Base-by-base conservation (phyloP, 2,329 filamentous ascomycete species). In the Alternaria consortialis region DNA sequence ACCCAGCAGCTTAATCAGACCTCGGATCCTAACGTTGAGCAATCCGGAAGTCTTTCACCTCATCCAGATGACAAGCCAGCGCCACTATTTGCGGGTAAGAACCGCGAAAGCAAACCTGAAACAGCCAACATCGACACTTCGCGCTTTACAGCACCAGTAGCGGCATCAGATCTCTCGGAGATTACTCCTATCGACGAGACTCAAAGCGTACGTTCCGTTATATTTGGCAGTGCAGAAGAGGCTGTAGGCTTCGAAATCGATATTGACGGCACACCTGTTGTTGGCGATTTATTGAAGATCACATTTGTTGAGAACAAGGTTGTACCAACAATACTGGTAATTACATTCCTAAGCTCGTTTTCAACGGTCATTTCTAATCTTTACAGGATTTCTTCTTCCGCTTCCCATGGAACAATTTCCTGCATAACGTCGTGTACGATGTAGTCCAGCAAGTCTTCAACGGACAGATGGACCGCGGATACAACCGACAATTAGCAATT, bases 361-460 rank as follows among this genome's bases (percentile, higher is more conserved):
- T 25, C 20, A 40, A 25, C 23, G 2, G n/a, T 11, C 5, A 3
- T 7, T 32, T 37, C 56, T 70, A 27, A 32, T 31, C 8, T 25
- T 4, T n/a, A 1, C 66, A 96, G 93, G 92, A 93, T 58, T 98
- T 98, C 83, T 99, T 99, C 82, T 99, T 99, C 83, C 89, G 91
- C 61, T 99, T 98, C 74, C 94, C 95, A 1, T 99, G 95, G 95
- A 99, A 99, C 80, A 99, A 99, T 79, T 99, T 99, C 76, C 86
- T 99, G 44, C 95, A 99, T 81, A 99, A 99, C 74, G 95, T 99
- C 43, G 95, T 99, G 48, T 99, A 99, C 77, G 95, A 99, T 78
- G 94, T 99, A 74, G 92, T 99, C 43, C 95, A 99, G 79, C 95
- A 99, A 82, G 95, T 99, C 1, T 98, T 99, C 80, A 99, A 99